Evolutionary conservation across 352 stramenopile genomes (phyloP).

Genomic region (Pelagophyceae sp.): DNA sequence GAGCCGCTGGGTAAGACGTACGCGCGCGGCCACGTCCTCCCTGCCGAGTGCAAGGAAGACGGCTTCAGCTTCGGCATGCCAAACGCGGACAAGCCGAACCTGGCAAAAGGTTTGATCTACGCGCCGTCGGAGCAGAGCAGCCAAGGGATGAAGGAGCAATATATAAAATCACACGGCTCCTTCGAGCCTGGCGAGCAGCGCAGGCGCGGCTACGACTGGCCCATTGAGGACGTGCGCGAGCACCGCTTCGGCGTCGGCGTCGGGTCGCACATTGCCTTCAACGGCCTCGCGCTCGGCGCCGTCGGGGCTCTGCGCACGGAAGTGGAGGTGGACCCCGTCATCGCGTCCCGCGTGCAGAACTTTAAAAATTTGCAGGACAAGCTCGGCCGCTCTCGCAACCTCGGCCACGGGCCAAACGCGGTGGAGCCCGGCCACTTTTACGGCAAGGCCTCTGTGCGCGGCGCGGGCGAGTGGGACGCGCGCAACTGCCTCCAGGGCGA

Average conservation of each 20-base stretch:
- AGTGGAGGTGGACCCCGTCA: conserved; percentile 33
- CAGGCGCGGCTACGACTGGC: conserved; percentile 66
- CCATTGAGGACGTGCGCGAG: conserved; percentile 53
- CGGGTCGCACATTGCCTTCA: conserved; percentile 32
- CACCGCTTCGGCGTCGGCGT: conserved; percentile 55
- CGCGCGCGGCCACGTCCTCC: conserved; percentile 55
- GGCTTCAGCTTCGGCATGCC: conserved; percentile 24
- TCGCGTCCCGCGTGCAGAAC: conserved; percentile 58
- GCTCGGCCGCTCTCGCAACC: conserved; percentile 56
- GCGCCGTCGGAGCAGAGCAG: conserved; percentile 65
- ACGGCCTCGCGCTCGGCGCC: conserved; percentile 26
- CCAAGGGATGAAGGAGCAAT: conserved; percentile 53
- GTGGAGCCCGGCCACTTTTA: conserved; percentile 59
- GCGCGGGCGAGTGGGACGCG: conserved; percentile 46
- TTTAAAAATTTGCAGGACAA: conserved; percentile 60
- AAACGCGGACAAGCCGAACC: conserved; percentile 51
- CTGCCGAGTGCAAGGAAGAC: conserved; percentile 27
- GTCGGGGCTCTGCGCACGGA: conserved; percentile 25
- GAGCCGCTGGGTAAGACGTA: conserved; percentile 63
- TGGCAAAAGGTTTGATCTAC: conserved; percentile 29
- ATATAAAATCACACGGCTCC: conserved; percentile 62
- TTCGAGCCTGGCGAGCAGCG: conserved; percentile 69
- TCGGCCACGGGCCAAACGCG: conserved; percentile 40
- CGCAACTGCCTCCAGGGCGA: conserved; percentile 65
- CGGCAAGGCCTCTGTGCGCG: conserved; percentile 42